Percentiles rank a stretch among this genome's conserved stretches.
These are phyloP conservation scores for Pleurotus tuoliensis DNA, from an alignment of 768 basidiomycete genomes.

Conservation along the genomic window DNA sequence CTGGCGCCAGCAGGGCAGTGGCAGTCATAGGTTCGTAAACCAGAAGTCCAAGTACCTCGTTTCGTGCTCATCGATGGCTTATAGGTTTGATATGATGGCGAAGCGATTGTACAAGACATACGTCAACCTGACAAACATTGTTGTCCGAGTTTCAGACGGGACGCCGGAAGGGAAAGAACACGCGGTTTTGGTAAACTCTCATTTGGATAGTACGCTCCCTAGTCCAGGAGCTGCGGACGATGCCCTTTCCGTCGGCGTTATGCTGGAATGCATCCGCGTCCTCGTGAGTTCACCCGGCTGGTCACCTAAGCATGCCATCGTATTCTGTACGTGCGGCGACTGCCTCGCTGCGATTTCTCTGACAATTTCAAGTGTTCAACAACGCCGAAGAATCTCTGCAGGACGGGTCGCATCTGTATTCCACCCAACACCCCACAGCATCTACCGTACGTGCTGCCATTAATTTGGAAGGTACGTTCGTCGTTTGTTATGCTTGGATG, in stretches of 20 bases:
- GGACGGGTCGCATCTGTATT: constrained; percentile 90
- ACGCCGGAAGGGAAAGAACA: constrained; percentile 70
- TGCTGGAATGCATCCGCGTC: constrained; percentile 87
- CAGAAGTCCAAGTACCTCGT: neutral
- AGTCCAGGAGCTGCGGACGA: constrained; percentile 90
- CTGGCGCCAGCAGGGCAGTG: constrained; percentile 86
- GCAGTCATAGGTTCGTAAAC: constrained; percentile 72
- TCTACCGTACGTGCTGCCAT: constrained; percentile 81
- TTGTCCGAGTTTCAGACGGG: constrained; percentile 82
- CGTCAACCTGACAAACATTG: constrained; percentile 81
- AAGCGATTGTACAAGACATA: constrained; percentile 84
- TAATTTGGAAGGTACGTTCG: constrained; percentile 76
- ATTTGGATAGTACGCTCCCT: constrained; percentile 87
- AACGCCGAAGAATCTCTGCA: constrained; percentile 93
- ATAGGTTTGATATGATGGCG: constrained; percentile 90
- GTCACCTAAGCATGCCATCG: constrained; percentile 71
- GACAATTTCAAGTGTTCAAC: constrained; percentile 72
- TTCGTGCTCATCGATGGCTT: neutral
- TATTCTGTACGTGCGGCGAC: constrained; percentile 62
- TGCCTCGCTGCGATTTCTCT: neutral
- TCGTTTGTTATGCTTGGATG: neutral
- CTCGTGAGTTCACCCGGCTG: constrained; percentile 62
- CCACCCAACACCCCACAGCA: constrained; percentile 80
- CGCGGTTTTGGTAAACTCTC: constrained; percentile 83
- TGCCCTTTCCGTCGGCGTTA: constrained; percentile 81